Conservation (phyloP, 306 rosid species). For the Quercus aquifolioides region DNA sequence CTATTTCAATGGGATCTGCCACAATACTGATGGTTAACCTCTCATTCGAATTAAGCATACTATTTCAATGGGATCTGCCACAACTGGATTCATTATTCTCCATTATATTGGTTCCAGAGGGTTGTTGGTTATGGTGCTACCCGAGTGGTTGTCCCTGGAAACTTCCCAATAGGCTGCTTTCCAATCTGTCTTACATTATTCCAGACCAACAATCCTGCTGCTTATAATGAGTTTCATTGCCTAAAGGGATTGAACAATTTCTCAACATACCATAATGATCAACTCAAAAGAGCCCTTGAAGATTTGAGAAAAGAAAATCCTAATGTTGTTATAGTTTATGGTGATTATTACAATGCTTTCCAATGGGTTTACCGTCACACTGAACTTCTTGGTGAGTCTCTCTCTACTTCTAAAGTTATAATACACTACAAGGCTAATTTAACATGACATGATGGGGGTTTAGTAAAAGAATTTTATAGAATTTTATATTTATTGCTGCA, state of each 20-base stretch:
- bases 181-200: slow-evolving; percentile 5
- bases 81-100: background rate
- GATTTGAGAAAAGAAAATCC: slow-evolving; percentile 8
- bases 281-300: background rate
- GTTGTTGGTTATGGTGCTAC: slow-evolving; percentile 8
- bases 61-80: no score
- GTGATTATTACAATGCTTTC: slow-evolving; percentile 16
- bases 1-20: slow-evolving; percentile 4
- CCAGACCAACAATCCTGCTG: slow-evolving; percentile 1
- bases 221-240: slow-evolving; percentile 4
- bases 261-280: slow-evolving; percentile 12
- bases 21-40: background rate
- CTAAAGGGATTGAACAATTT: background rate
- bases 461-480: background rate
- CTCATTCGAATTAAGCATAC: background rate
- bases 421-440: background rate
- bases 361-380: slow-evolving; percentile 1
- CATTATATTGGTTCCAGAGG: background rate
- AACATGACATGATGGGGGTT: background rate
- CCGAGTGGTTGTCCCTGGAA: slow-evolving; percentile 16
- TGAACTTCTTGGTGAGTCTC: background rate
- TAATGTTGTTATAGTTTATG: slow-evolving; percentile 3
- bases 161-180: slow-evolving; percentile 12
- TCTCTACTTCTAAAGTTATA: background rate
- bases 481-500: background rate